These are phyloP conservation scores for Boletus edulis DNA, from an alignment of 768 basidiomycete genomes.

Conservation along the genomic window DNA sequence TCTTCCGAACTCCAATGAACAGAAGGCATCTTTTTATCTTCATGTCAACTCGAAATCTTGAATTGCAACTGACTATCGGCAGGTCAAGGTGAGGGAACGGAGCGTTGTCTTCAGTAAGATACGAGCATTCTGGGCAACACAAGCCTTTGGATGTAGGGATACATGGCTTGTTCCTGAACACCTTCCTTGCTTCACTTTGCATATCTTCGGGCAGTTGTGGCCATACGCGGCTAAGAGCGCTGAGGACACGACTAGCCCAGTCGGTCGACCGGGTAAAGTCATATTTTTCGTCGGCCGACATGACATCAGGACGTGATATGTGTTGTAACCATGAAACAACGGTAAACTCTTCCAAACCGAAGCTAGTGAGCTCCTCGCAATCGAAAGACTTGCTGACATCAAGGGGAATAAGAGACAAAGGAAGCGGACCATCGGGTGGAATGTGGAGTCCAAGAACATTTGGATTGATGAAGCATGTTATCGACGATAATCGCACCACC, in stretches of 20 bases:
- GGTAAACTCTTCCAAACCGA: slow-evolving; percentile 76
- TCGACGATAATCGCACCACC: slow-evolving; percentile 57
- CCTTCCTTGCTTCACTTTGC: slow-evolving; percentile 29
- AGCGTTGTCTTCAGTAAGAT: slow-evolving; percentile 71
- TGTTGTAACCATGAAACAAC: slow-evolving; percentile 71
- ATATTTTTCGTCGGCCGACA: slow-evolving; percentile 39
- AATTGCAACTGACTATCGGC: not conserved
- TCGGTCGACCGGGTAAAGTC: slow-evolving; percentile 60
- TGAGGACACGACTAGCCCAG: slow-evolving; percentile 79
- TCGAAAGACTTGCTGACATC: slow-evolving; percentile 55
- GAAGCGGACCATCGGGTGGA: slow-evolving; percentile 75
- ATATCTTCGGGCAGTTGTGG: slow-evolving; percentile 45
- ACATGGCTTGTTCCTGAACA: slow-evolving; percentile 36
- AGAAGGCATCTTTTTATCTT: not conserved
- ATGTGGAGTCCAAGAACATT: slow-evolving; percentile 51
- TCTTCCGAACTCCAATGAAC: slow-evolving; percentile 1
- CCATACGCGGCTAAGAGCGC: slow-evolving; percentile 65
- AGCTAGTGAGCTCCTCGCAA: slow-evolving; percentile 48
- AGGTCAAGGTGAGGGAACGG: not conserved
- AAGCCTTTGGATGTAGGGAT: slow-evolving; percentile 57
- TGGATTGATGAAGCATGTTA: slow-evolving; percentile 67
- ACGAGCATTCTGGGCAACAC: slow-evolving; percentile 63
- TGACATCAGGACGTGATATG: slow-evolving; percentile 47
- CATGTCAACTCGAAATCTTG: slow-evolving; percentile 38
- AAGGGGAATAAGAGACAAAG: slow-evolving; percentile 46